Evolutionary conservation across 495 filamentous ascomycete genomes (phyloP), one percentile per base, ranked within the genome.

Genomic region (Schizothecium vesticola): DNA sequence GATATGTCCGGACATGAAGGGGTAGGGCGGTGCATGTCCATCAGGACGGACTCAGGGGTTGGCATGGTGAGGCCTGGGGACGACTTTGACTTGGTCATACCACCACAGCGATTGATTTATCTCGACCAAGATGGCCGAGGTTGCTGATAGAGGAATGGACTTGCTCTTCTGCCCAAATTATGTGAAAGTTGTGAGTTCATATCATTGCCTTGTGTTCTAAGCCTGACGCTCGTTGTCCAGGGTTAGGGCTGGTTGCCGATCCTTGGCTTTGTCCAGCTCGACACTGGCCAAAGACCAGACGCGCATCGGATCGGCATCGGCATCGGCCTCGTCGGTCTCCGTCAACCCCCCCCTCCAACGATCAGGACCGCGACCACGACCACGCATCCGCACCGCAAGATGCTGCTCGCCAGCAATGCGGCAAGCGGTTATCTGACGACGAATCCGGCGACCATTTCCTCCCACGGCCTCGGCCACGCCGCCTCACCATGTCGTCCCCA

Each of bases 321-420:
- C 59, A 31, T 6, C 26, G 29, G 60, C 51, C 26, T 63, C 24
- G 12, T 43, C 63, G 22, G 55, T 56, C 55, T 16, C 36, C 23
- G 24, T 22, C 11, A 28, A 51, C 36, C 36, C 22, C 61, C 61
- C 21, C 63, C 23, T 56, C 63, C 28, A 56, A 59, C 56, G 19
- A 26, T 21, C 65, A 24, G 31, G 21, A 51, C 21, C 56, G 3
- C 65, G 33, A 19, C 58, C 26, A 19, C 22, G 56, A 22, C 21
- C 56, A 22, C 21, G 33, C 58, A 59, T 28, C 26, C 58, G 58
- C 25, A 31, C 64, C 71, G 55, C 73, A 71, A 75, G 67, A 75
- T 75, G 73, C 71, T 71, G 62, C 67, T 36, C 70, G 59, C 26
- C 62, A 71, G 71, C 71, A 69, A 75, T 75, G 73, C 66, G 67